A percentile compares a stretch with the other conserved stretches of the same genome.
phyloP scores from a whole-genome alignment of 2,329 filamentous ascomycete species.

The Xylariaceae sp. region DNA sequence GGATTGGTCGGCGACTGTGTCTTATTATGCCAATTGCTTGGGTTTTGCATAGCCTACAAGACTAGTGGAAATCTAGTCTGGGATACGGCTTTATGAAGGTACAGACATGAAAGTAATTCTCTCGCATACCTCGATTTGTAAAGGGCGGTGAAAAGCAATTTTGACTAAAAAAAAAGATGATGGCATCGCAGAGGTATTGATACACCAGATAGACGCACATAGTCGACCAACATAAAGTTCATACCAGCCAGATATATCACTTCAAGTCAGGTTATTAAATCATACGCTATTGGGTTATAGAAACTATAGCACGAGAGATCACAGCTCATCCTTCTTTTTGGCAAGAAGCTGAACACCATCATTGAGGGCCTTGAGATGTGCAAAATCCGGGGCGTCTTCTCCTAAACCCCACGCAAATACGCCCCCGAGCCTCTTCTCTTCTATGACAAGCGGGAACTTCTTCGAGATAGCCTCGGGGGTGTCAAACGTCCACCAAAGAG shows the following conservation, averaged over 20 bases:
- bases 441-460: slow-evolving; percentile 42
- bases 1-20: slow-evolving; percentile 73
- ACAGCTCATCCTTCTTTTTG: slow-evolving; percentile 38
- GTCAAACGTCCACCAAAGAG: slow-evolving; percentile 46
- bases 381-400: slow-evolving; percentile 42
- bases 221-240: too few relatives aligned
- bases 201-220: too few relatives aligned
- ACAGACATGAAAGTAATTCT: too few relatives aligned
- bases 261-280: too few relatives aligned
- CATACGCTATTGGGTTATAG: neutral
- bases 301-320: neutral
- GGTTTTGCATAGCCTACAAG: slow-evolving; percentile 34
- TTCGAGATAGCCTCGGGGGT: slow-evolving; percentile 36
- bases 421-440: slow-evolving; percentile 38
- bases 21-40: slow-evolving; percentile 77
- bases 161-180: too few relatives aligned
- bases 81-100: too few relatives aligned
- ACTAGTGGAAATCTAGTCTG: neutral
- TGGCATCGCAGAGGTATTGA: too few relatives aligned
- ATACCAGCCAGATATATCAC: too few relatives aligned
- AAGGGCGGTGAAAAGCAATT: neutral
- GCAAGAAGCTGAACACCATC: slow-evolving; percentile 28
- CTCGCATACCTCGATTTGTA: too few relatives aligned
- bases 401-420: slow-evolving; percentile 46
- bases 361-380: slow-evolving; percentile 38